A percentile compares a stretch with the other conserved stretches of the same genome.
Conservation (phyloP, 768 basidiomycete species). For the Tylopilus vinaceipallidus region DNA sequence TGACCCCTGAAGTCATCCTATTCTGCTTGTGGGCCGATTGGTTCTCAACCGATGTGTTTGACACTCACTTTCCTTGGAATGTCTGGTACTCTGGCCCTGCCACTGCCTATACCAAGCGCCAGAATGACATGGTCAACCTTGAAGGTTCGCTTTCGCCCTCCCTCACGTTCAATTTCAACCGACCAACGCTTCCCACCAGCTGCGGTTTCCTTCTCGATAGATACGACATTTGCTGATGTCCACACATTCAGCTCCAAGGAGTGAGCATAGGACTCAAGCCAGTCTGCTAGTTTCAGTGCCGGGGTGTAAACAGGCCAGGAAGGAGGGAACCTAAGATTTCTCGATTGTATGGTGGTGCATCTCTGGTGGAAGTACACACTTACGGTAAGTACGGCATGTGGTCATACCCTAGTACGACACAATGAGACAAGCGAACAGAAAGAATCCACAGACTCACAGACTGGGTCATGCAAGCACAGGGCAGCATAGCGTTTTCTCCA, state of each 20-base stretch:
- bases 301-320: slow-evolving; percentile 61
- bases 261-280: slow-evolving; percentile 64
- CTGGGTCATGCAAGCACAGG: slow-evolving; percentile 33
- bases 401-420: slow-evolving; percentile 39
- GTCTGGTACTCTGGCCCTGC: slow-evolving; percentile 41
- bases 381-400: slow-evolving; percentile 58
- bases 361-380: slow-evolving; percentile 15
- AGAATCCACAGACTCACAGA: slow-evolving; percentile 21
- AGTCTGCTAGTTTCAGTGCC: slow-evolving; percentile 57
- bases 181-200: slow-evolving; percentile 40
- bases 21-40: slow-evolving; percentile 1
- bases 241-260: slow-evolving; percentile 62
- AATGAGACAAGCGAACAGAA: not conserved
- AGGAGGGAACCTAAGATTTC: slow-evolving; percentile 45
- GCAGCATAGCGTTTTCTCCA: slow-evolving; percentile 32
- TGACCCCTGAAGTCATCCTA: slow-evolving; percentile 63
- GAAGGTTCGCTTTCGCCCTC: slow-evolving; percentile 38
- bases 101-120: slow-evolving; percentile 48
- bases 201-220: slow-evolving; percentile 28
- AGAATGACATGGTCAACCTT: slow-evolving; percentile 50
- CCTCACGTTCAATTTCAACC: slow-evolving; percentile 37
- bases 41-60: not conserved
- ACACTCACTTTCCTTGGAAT: slow-evolving; percentile 42
- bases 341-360: not conserved
- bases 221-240: slow-evolving; percentile 43